phyloP scores from a whole-genome alignment of 345 rosid genomes.

The Draba incana region DNA sequence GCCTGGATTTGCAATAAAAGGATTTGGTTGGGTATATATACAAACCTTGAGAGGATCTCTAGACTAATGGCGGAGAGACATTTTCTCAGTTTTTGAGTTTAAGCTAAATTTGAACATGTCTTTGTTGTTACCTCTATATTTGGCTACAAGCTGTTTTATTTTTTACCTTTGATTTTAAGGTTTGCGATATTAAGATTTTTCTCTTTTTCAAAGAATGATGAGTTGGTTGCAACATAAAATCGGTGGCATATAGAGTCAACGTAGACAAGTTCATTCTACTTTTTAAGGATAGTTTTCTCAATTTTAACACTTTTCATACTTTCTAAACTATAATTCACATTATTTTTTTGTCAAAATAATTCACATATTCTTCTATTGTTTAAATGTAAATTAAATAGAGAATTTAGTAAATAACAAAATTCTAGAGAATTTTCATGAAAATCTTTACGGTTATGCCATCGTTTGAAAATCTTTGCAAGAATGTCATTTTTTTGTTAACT shows the following conservation, averaged over 20 bases:
- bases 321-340: too few species aligned
- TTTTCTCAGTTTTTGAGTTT: constrained; percentile 24
- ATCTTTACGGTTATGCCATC: too few species aligned
- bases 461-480: too few species aligned
- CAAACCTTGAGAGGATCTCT: constrained; percentile 9
- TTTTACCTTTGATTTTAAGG: constrained; percentile 12
- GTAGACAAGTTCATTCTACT: constrained; percentile 10
- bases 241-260: not conserved
- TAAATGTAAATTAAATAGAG: too few species aligned
- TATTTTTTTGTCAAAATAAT: too few species aligned
- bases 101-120: constrained; percentile 37
- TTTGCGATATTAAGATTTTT: constrained; percentile 4
- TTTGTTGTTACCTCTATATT: constrained; percentile 36
- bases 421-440: too few species aligned
- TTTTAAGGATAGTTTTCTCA: not conserved
- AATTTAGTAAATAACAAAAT: too few species aligned
- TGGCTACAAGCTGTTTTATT: constrained; percentile 27
- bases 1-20: constrained; percentile 33
- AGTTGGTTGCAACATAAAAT: constrained; percentile 19
- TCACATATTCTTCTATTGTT: too few species aligned
- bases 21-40: constrained; percentile 28
- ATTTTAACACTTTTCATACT: too few species aligned
- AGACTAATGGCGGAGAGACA: constrained; percentile 35
- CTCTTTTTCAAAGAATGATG: not conserved
- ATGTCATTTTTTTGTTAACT: too few species aligned